These are phyloP conservation scores for Scedosporium aurantiacum DNA, from an alignment of 2,329 filamentous ascomycete genomes.

Conservation along the genomic window DNA sequence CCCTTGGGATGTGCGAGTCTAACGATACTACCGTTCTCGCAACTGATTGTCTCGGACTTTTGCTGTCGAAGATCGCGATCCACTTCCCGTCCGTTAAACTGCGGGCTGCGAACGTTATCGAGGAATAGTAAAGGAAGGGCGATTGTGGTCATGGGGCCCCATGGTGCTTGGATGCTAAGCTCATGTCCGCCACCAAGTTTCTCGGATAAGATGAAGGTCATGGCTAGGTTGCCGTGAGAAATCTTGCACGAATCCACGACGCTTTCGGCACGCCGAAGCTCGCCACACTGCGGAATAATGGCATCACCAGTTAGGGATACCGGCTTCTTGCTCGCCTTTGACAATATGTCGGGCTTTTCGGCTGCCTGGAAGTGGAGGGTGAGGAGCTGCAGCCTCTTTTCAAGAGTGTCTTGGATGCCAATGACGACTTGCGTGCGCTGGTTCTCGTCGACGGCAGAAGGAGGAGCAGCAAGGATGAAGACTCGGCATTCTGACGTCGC, in stretches of 20 bases:
- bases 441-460: conserved; percentile 41
- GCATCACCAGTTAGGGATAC: conserved; percentile 10
- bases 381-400: conserved; percentile 57
- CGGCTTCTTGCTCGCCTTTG: conserved; percentile 13
- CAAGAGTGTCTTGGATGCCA: conserved; percentile 58
- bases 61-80: conserved; percentile 40
- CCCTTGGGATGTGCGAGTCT: conserved; percentile 47
- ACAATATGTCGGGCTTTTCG: conserved; percentile 18
- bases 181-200: conserved; percentile 52
- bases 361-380: conserved; percentile 46
- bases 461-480: conserved; percentile 54
- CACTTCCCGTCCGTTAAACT: conserved; percentile 39
- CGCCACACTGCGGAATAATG: conserved; percentile 17
- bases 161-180: conserved; percentile 63
- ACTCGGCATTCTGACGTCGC: conserved; percentile 45
- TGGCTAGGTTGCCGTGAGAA: conserved; percentile 53
- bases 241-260: conserved; percentile 65
- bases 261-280: conserved; percentile 49
- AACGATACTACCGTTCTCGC: conserved; percentile 35
- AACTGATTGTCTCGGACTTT: conserved; percentile 33
- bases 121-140: conserved; percentile 48
- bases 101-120: conserved; percentile 49
- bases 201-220: conserved; percentile 60
- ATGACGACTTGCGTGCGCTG: conserved; percentile 48
- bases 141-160: conserved; percentile 61